These are phyloP conservation scores for Mycena albidolilacea DNA, from an alignment of 768 basidiomycete genomes.

Conservation along the genomic window DNA sequence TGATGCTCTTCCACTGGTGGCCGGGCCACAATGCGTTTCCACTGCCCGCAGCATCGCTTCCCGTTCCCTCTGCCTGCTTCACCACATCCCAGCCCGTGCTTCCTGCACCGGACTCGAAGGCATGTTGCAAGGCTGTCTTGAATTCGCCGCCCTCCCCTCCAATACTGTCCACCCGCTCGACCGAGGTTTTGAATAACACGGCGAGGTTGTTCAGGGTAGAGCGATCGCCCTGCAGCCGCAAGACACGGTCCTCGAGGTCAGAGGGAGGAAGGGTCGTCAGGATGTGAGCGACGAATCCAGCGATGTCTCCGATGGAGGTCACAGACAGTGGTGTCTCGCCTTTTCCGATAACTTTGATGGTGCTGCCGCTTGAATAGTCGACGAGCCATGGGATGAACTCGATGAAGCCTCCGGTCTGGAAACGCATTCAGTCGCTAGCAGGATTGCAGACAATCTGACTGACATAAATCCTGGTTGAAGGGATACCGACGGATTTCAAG, in stretches of 20 bases:
- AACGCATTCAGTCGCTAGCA: neutral
- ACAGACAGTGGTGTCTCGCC: conserved; percentile 48
- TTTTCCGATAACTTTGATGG: conserved; percentile 48
- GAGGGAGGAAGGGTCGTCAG: conserved; percentile 48
- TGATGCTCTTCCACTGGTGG: too few species aligned
- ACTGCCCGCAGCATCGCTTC: too few species aligned
- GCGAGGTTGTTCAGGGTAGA: too few species aligned
- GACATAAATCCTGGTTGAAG: conserved; percentile 50
- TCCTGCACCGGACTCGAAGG: too few species aligned
- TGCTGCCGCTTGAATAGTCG: conserved; percentile 45
- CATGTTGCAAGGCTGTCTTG: too few species aligned
- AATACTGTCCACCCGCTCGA: too few species aligned
- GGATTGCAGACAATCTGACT: conserved; percentile 15
- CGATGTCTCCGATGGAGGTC: conserved; percentile 51
- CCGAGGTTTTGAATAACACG: too few species aligned
- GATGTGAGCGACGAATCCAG: conserved; percentile 52
- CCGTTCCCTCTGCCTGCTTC: too few species aligned
- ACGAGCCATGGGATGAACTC: conserved; percentile 50
- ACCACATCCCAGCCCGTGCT: too few species aligned
- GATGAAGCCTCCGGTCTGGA: conserved; percentile 51
- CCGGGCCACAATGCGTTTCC: too few species aligned
- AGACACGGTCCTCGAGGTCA: conserved; percentile 33
- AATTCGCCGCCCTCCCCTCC: too few species aligned
- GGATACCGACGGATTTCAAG: conserved; percentile 49
- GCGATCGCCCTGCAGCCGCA: too few species aligned